phyloP scores from a whole-genome alignment of 1,284 basidiomycete genomes.

The Ustilago shanxiensis region DNA sequence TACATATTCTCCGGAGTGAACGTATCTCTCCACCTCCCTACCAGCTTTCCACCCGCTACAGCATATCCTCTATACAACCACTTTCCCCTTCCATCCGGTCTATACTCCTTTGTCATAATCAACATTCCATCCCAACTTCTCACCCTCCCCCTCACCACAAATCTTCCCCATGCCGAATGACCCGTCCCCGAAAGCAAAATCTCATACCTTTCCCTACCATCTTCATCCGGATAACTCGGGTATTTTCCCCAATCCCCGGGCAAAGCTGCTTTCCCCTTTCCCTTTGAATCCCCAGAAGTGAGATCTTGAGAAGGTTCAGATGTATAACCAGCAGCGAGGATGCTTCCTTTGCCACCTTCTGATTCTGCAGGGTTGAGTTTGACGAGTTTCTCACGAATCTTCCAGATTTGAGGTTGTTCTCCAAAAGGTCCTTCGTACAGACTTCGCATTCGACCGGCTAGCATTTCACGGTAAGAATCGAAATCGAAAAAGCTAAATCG shows the following conservation, averaged over 20 bases:
- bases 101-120: conserved; percentile 73
- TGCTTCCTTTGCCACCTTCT: conserved; percentile 41
- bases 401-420: conserved; percentile 75
- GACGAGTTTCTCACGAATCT: conserved; percentile 73
- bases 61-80: conserved; percentile 74
- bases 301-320: conserved; percentile 9
- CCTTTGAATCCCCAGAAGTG: conserved; percentile 23
- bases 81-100: conserved; percentile 72
- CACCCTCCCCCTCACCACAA: conserved; percentile 72
- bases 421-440: conserved; percentile 74
- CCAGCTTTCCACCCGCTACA: conserved; percentile 61
- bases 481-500: conserved; percentile 75
- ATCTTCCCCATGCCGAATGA: conserved; percentile 74
- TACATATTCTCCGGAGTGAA: conserved; percentile 70
- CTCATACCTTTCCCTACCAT: conserved; percentile 63
- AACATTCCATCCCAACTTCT: conserved; percentile 74
- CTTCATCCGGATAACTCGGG: conserved; percentile 46
- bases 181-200: conserved; percentile 73
- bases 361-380: conserved; percentile 36
- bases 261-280: conserved; percentile 30
- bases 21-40: conserved; percentile 71
- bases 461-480: conserved; percentile 73
- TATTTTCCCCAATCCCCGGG: conserved; percentile 49
- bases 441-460: conserved; percentile 72
- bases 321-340: conserved; percentile 44